Conservation (phyloP, 139 green algal genomes). For the Dunaliella primolecta region DNA sequence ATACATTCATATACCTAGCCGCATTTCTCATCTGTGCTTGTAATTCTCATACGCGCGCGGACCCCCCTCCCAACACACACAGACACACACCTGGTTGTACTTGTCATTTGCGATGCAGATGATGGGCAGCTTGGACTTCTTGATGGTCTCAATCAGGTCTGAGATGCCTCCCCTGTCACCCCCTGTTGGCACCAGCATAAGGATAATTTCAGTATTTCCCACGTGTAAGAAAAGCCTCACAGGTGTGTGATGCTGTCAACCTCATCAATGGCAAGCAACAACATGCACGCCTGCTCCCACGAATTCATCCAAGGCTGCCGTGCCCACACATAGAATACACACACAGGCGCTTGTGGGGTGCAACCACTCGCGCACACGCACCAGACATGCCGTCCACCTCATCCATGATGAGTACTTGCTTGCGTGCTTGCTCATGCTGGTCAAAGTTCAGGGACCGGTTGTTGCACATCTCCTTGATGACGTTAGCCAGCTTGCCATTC, state of each 20-base stretch:
- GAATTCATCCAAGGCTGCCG: no score
- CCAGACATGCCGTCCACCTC: conserved; percentile 98
- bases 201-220: not conserved
- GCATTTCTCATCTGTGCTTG: no score
- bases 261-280: not conserved
- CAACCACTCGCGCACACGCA: no score
- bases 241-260: not conserved
- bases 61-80: no score
- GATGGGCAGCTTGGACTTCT: conserved; percentile 85
- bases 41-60: no score
- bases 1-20: no score
- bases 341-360: no score
- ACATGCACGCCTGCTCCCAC: no score
- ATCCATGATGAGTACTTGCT: conserved; percentile 94
- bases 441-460: conserved; percentile 59
- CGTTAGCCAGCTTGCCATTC: conserved; percentile 82
- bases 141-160: conserved; percentile 93
- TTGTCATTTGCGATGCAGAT: conserved; percentile 99
- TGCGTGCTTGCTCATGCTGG: not conserved
- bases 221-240: not conserved
- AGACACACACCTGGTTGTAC: conserved; percentile 67
- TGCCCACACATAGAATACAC: no score
- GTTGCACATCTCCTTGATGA: conserved; percentile 88
- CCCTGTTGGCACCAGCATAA: conserved; percentile 42
- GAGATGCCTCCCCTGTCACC: conserved; percentile 89